Evolutionary conservation across 2,329 filamentous ascomycete genomes (phyloP), one percentile per base, ranked within the genome.

Genomic region (Aphanoascus verrucosus): DNA sequence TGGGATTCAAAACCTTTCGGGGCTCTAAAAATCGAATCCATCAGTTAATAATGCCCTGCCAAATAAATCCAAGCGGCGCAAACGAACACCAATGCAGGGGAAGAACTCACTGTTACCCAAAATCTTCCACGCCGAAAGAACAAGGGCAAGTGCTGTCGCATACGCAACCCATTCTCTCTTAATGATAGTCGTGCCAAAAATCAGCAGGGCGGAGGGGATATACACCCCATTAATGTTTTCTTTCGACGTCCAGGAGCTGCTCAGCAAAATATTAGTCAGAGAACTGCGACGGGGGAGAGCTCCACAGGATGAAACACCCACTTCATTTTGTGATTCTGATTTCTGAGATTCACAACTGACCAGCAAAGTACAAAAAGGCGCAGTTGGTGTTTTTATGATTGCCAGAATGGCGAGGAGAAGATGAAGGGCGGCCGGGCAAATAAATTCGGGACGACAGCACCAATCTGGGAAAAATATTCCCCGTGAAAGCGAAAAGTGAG

Each of bases 1-100:
- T 82, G 32, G 90, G 88, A 74, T 91, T 91, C 62, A 98, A 81
- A 59, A 93, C 84, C 72, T 87, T 89, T 70, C 84, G 82, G 58
- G 83, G 77, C 67, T 83, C 88, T 89, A 69, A 12, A 56, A 40
- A 52, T 34, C 49, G 46, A 23, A 44, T 15, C 17, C 35, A n/a
- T 52, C 40, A 50, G 20, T 41, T n/a, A 3, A 45, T 23, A 35
- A 43, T 48, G n/a, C 35, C 12, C 31, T 4, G 7, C 23, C 3
- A 28, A 28, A 28, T 28, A 28, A 28, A 28, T 28, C 7, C 7
- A 28, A 4, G 23, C 23, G 23, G 23, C 23, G 23, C 23, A 28
- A 28, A 28, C 23, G 23, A 7, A 3, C 23, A 28, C 7, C 23
- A 23, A 45, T 38, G 20, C 9, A 45, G n/a, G 37, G 38, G 23